phyloP scores from a whole-genome alignment of 2,329 filamentous ascomycete species.

The Fusarium verticillioides region DNA sequence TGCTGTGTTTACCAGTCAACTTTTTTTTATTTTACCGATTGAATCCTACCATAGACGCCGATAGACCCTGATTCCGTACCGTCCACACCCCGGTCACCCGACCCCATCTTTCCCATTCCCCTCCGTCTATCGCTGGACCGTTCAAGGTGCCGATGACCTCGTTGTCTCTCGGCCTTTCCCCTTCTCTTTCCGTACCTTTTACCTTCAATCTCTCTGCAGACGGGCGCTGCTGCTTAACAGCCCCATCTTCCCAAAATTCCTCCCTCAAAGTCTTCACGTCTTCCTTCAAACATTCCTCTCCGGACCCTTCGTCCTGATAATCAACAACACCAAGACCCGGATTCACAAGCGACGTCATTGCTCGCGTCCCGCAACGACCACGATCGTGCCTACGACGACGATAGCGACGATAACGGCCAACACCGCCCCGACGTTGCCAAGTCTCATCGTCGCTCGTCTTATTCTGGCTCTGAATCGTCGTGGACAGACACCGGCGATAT shows the following conservation, averaged over 20 bases:
- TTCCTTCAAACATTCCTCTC: conserved; percentile 87
- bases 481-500: conserved; percentile 97
- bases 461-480: conserved; percentile 73
- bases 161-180: conserved; percentile 37
- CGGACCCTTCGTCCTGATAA: conserved; percentile 69
- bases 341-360: conserved; percentile 53
- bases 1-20: conserved; percentile 14
- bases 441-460: conserved; percentile 47
- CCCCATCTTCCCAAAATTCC: conserved; percentile 87
- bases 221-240: conserved; percentile 81
- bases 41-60: conserved; percentile 21
- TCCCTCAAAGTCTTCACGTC: conserved; percentile 73
- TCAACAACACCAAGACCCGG: conserved; percentile 53
- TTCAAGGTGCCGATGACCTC: conserved; percentile 47
- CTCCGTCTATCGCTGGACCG: conserved; percentile 41
- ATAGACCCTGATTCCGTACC: conserved; percentile 39
- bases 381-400: conserved; percentile 58
- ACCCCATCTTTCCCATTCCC: conserved; percentile 44
- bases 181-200: conserved; percentile 47
- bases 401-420: conserved; percentile 56
- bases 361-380: conserved; percentile 49
- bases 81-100: conserved; percentile 44
- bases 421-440: conserved; percentile 19
- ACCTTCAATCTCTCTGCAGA: conserved; percentile 58
- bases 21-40: conserved; percentile 12